phyloP scores from a whole-genome alignment of 1,284 basidiomycete species.

The Trichosporon asahii region DNA sequence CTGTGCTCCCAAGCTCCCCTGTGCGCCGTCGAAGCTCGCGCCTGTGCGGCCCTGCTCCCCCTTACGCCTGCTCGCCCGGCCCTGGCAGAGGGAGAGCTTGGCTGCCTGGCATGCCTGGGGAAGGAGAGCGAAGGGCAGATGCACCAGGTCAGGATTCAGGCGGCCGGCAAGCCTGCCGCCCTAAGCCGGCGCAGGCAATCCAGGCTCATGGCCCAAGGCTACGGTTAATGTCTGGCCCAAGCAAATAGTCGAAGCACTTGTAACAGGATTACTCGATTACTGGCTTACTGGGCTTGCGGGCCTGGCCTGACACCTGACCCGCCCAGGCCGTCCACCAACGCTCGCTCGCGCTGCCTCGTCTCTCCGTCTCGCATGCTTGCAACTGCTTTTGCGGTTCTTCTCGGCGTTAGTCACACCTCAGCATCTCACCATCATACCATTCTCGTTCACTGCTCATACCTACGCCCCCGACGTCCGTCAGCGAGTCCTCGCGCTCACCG shows the following conservation, averaged over 20 bases:
- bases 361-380: not conserved
- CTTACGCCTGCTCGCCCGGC: not conserved
- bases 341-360: not conserved
- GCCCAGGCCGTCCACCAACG: not conserved
- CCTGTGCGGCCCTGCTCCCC: not conserved
- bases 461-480: not conserved
- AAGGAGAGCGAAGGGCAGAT: not conserved
- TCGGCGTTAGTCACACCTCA: constrained; percentile 9
- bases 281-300: not conserved
- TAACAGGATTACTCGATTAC: not conserved
- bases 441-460: not conserved
- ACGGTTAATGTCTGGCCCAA: not conserved
- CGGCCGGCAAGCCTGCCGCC: not conserved
- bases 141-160: not conserved
- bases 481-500: constrained; percentile 5
- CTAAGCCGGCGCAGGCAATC: not conserved
- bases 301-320: not conserved
- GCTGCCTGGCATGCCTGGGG: no score
- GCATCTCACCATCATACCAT: not conserved
- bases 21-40: not conserved
- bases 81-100: not conserved
- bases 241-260: not conserved
- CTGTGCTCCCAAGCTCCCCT: no score
- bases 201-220: not conserved
- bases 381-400: not conserved